Evolutionary conservation across 2,329 filamentous ascomycete species (phyloP), one percentile per base, ranked within the genome.

Genomic region (Alternaria sp.): DNA sequence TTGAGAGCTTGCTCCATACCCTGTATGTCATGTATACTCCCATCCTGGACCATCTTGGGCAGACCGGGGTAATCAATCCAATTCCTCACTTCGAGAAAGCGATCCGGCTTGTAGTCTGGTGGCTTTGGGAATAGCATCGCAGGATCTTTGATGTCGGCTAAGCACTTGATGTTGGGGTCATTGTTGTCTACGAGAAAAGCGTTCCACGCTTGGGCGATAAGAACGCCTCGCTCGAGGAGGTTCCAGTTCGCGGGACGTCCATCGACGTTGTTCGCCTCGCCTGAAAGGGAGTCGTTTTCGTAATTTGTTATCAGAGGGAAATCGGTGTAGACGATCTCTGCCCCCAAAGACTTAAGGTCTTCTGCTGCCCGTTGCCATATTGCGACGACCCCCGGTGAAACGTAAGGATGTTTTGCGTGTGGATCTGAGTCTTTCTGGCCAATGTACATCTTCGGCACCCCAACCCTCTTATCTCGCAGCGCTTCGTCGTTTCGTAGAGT

Each of bases 171-270:
- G 1, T 77, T 79, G 0, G 75, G 49, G 19, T 85, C 83, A 8
- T 72, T 73, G 62, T 85, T 85, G 2, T 73, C 62, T 3, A 67
- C 63, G 3, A 87, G 76, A 56, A 87, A 87, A 47, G 84, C 81
- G 59, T 87, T 81, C 85, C 85, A 87, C 0, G 82, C 81, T 65
- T 83, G 82, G 2, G 85, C 83, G 3, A 86, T 82, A 1, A 86
- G 75, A n/a, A 81, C 74, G 19, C 83, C 79, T 59, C 84, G 79
- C 66, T 86, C 85, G 25, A 81, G 79, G 52, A 70, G 73, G 43
- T 83, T 81, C 84, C 84, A 86, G 59, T 81, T 78, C 1, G 79
- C 75, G 1, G 83, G 81, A 28, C 82, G 78, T 6, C 80, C 77
- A 0, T 74, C 69, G 10, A 84, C 79, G 25, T 83, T 83, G 56